Conservation (phyloP, 163 green algal species). For the Scenedesmus sp. region DNA sequence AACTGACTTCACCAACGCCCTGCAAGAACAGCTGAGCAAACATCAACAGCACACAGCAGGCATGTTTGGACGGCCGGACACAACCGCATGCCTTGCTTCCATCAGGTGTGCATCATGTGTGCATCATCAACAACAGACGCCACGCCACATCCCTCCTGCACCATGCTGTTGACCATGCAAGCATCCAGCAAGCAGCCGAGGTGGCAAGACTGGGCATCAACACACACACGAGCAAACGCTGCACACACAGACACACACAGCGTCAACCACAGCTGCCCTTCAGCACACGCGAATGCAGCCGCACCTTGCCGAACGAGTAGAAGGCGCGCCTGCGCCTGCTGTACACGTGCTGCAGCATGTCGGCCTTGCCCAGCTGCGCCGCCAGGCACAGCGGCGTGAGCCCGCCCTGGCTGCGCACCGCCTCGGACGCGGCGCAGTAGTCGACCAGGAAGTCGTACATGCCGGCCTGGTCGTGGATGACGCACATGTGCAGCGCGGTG, state of each 20-base stretch:
- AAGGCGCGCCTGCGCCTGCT: slow-evolving; percentile 60
- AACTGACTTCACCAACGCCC: too few relatives aligned
- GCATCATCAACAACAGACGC: too few relatives aligned
- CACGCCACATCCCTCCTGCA: too few relatives aligned
- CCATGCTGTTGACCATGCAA: too few relatives aligned
- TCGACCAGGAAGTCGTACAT: slow-evolving; percentile 79
- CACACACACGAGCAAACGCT: neutral
- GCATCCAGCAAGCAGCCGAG: too few relatives aligned
- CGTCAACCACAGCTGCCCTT: neutral
- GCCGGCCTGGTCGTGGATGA: slow-evolving; percentile 69
- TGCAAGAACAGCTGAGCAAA: too few relatives aligned
- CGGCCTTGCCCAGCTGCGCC: slow-evolving; percentile 63
- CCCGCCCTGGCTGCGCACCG: slow-evolving; percentile 39
- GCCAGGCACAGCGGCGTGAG: slow-evolving; percentile 71
- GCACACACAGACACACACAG: neutral
- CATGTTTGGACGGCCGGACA: too few relatives aligned
- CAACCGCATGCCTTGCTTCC: too few relatives aligned
- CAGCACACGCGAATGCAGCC: neutral
- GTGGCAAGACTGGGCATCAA: too few relatives aligned
- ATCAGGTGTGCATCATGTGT: too few relatives aligned
- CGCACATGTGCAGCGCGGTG: slow-evolving; percentile 74
- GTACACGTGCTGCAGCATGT: slow-evolving; percentile 78
- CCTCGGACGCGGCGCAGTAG: slow-evolving; percentile 61
- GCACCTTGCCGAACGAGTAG: slow-evolving; percentile 60
- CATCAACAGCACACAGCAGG: too few relatives aligned